Evolutionary conservation across 495 filamentous ascomycete species (phyloP), one percentile per base, ranked within the genome.

Genomic region (Neurospora tetraspora): DNA sequence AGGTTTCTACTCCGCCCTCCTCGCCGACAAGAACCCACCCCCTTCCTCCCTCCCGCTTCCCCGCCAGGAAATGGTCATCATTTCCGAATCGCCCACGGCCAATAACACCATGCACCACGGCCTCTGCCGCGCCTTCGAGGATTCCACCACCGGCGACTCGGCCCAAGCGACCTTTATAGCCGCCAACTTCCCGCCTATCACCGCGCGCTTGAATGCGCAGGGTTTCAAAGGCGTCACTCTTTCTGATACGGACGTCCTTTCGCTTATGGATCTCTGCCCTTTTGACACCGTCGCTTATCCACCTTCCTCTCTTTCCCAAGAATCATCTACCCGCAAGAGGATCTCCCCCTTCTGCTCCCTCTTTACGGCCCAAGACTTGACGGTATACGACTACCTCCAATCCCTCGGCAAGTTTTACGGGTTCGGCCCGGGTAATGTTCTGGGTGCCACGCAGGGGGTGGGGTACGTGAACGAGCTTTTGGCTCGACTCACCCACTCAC

Each of bases 391-490:
- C 78, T 94, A 95, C 81, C 89, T 88, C 80, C 88, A 92, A 76
- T 85, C 88, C 0, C 81, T 97, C 2, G 87, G 86, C 23, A 96
- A 96, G 75, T 96, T 90, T 84, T 97, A 96, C 79, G 89, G 90
- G 42, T 93, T 87, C 80, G 88, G 90, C 5, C 86, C 88, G 27
- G 94, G 93, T 16, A 93, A 92, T 80, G 87, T 88, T 0, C 85
- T 96, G 0, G 94, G 91, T 0, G 86, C 93, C 23, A 92, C 91
- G 0, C 93, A 94, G 80, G 93, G 94, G 0, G 90, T 94, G 31
- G 94, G 94, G 1, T 97, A 89, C 77, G 89, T 89, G 39, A 95
- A 94, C 77, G 94, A 97, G 81, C 85, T 97, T 27, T 85, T 96
- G 68, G 91, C 93, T n/a, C 87, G 94, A 31, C 80, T 97, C 68